Conservation (phyloP, 139 green algal genomes). For the Volvox reticuliferus region DNA sequence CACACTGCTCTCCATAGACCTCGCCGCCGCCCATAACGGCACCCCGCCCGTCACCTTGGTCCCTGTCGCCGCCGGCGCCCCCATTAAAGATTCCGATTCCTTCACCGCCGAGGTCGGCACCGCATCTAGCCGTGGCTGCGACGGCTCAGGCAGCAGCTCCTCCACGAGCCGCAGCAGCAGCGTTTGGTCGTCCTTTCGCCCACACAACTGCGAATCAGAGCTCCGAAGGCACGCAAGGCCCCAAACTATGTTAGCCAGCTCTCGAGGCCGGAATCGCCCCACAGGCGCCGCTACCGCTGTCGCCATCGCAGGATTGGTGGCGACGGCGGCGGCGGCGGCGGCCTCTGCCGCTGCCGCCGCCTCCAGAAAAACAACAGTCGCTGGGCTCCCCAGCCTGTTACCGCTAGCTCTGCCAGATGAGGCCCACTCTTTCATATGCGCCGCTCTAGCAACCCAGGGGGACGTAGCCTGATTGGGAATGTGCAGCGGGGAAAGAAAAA, state of each 20-base stretch:
- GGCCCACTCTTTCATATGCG: too few species aligned
- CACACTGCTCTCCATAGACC: too few species aligned
- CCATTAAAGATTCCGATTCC: too few species aligned
- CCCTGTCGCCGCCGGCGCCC: not conserved
- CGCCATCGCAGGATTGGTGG: not conserved
- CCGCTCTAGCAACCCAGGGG: too few species aligned
- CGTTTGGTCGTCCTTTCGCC: not conserved
- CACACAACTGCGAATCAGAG: not conserved
- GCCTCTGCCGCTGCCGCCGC: not conserved
- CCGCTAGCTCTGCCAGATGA: too few species aligned
- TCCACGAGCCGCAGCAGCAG: not conserved
- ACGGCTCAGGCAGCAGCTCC: not conserved
- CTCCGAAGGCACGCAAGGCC: not conserved
- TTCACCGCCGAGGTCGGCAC: too few species aligned
- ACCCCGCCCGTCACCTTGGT: too few species aligned
- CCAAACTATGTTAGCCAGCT: conserved; percentile 37
- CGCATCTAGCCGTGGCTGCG: not conserved
- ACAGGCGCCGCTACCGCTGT: not conserved
- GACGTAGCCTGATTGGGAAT: too few species aligned
- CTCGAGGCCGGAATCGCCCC: not conserved
- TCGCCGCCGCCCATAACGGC: too few species aligned
- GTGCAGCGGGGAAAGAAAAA: too few species aligned
- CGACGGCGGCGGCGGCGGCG: not conserved
- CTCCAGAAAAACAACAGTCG: not conserved
- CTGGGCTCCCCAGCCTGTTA: too few species aligned